A percentile compares a stretch with the other conserved stretches of the same genome.
These are phyloP conservation scores for Guadua angustifolia DNA, from an alignment of 176 grass and related monocot species.

Conservation along the genomic window DNA sequence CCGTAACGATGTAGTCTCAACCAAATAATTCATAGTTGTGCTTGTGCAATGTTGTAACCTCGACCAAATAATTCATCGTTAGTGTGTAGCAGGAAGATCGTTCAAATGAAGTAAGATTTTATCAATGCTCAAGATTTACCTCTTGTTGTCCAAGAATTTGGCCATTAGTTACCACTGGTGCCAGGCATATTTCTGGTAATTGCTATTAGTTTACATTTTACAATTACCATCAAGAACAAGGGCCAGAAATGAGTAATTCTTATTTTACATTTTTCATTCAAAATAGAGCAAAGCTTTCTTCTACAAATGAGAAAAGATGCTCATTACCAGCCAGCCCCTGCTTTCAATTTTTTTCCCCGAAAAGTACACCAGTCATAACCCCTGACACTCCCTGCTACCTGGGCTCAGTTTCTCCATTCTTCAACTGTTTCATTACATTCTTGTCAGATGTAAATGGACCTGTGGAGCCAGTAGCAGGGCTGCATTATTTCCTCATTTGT, in stretches of 20 bases:
- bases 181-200: constrained; percentile 10
- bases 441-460: constrained; percentile 8
- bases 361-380: constrained; percentile 4
- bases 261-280: constrained; percentile 23
- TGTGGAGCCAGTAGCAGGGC: neutral
- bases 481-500: neutral
- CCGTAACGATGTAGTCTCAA: neutral
- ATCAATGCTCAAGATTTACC: neutral
- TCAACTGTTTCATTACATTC: neutral
- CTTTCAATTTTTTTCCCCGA: neutral
- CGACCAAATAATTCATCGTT: neutral
- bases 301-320: neutral
- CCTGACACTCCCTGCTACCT: neutral
- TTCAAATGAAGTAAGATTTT: constrained; percentile 1
- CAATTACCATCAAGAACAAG: constrained; percentile 12
- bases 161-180: neutral
- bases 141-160: neutral
- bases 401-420: neutral
- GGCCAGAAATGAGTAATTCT: neutral
- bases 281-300: constrained; percentile 5
- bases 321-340: neutral
- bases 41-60: neutral
- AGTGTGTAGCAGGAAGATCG: neutral
- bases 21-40: neutral
- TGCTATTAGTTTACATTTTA: neutral